Conservation (phyloP, 176 grass and related monocot species). For the Phyllostachys edulis region DNA sequence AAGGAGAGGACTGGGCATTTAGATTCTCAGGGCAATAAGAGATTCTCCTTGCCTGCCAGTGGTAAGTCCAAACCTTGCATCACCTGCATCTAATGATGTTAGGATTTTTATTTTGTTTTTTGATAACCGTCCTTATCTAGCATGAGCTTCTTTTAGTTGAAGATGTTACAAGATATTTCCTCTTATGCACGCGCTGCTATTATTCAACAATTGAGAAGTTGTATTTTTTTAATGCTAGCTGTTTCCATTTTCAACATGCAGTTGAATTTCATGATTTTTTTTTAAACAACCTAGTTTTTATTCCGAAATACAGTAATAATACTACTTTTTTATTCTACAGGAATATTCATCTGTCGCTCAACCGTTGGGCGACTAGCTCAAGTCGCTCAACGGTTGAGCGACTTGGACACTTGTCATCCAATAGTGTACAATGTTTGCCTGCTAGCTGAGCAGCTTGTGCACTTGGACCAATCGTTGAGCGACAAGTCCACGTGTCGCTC, state of each 20-base stretch:
- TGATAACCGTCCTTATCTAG: neutral
- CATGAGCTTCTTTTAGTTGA: neutral
- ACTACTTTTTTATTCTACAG: too few species aligned
- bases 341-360: too few species aligned
- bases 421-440: too few species aligned
- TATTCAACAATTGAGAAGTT: neutral
- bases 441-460: too few species aligned
- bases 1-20: constrained; percentile 58
- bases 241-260: neutral
- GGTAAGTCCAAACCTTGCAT: constrained; percentile 38
- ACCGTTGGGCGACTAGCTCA: too few species aligned
- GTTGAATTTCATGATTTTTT: neutral
- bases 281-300: too few species aligned
- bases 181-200: neutral
- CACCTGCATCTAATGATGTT: constrained; percentile 2
- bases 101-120: neutral
- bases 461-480: too few species aligned
- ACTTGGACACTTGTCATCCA: too few species aligned
- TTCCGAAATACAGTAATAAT: too few species aligned
- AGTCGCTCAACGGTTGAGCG: too few species aligned
- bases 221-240: too few species aligned
- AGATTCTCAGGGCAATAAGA: constrained; percentile 51
- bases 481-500: too few species aligned
- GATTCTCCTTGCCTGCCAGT: constrained; percentile 62
- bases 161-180: neutral